Evolutionary conservation across 768 basidiomycete species (phyloP), one percentile per base, ranked within the genome.

Genomic region (Suillus placidus): DNA sequence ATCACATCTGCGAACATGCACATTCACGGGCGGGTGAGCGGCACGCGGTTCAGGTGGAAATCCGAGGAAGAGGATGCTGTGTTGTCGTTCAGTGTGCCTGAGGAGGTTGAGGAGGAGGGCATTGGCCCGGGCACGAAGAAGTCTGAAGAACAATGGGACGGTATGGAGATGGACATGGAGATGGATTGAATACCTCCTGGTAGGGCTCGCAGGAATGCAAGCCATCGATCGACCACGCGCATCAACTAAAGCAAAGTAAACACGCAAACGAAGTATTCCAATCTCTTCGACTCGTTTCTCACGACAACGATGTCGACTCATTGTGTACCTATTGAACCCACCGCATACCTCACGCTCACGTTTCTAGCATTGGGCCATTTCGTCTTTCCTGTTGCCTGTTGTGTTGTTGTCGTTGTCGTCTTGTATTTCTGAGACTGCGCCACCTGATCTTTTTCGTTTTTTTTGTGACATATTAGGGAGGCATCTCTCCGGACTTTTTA

Each of bases 151-250:
- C 70, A 69, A 70, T 83, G 78, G 80, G 78, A 81, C 61, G 78
- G 83, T 60, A 76, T 80, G 78, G 83, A 83, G 66, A 90, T 92
- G 87, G 91, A 78, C 1, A 76, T 76, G 74, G 75, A 74, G 34
- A 78, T 76, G 76, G 73, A 70, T 32, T 72, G 55, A 66, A 14
- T 55, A 37, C 45, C 47, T 64, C 47, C 64, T 23, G 20, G 55
- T 14, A 30, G 20, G 14, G 26, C 23, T 16, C 14, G 20, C 49
- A 14, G 18, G 38, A 63, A 30, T 18, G 37, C 30, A 60, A 38
- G 57, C 30, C 38, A 4, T 61, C 16, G 62, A 43, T 26, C 34
- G 61, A 26, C 35, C 54, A 12, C 30, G 8, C 23, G 54, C 40
- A 23, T 32, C 38, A 32, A 23, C 30, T 38, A 8, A 37, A 32